Conservation (phyloP, 2,329 filamentous ascomycete species). For the Alternaria novae-zelandiae region DNA sequence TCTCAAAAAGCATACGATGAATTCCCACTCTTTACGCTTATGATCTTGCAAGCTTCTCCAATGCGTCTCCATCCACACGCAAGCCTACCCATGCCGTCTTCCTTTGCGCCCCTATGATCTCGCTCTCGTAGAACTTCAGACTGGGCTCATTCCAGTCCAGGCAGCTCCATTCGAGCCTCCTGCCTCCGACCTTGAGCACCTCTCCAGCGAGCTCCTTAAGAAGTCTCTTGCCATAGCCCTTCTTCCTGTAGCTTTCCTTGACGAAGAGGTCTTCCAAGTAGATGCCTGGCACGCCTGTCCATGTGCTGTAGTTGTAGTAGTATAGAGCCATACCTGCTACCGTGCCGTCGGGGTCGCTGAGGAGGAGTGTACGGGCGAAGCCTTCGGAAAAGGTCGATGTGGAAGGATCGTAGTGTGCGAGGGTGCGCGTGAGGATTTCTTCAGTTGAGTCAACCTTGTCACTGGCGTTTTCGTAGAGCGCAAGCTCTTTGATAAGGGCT, state of each 20-base stretch:
- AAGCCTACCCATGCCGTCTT: constrained; percentile 78
- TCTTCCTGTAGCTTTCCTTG: constrained; percentile 69
- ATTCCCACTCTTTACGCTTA: too few relatives aligned
- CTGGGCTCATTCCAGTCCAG: constrained; percentile 92
- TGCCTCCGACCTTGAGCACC: constrained; percentile 73
- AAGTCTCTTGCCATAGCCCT: constrained; percentile 80
- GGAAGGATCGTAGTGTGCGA: constrained; percentile 72
- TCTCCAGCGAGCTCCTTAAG: constrained; percentile 80
- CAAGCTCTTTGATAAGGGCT: constrained; percentile 80
- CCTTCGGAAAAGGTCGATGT: constrained; percentile 56
- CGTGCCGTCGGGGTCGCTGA: constrained; percentile 54
- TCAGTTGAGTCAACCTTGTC: constrained; percentile 79
- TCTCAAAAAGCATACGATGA: too few relatives aligned
- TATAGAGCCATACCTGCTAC: constrained; percentile 84
- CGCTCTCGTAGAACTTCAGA: constrained; percentile 76
- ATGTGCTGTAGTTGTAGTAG: constrained; percentile 96
- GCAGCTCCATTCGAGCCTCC: constrained; percentile 86
- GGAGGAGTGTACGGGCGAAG: constrained; percentile 77
- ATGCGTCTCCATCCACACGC: constrained; percentile 71
- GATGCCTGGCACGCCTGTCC: constrained; percentile 84
- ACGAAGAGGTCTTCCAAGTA: constrained; percentile 96
- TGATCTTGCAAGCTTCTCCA: constrained; percentile 63
- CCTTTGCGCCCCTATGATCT: constrained; percentile 64
- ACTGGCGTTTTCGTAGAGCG: constrained; percentile 82
- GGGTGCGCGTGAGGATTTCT: constrained; percentile 72